These are phyloP conservation scores for Immersiporthe knoxdaviesiana DNA, from an alignment of 2,329 filamentous ascomycete genomes.

Conservation along the genomic window DNA sequence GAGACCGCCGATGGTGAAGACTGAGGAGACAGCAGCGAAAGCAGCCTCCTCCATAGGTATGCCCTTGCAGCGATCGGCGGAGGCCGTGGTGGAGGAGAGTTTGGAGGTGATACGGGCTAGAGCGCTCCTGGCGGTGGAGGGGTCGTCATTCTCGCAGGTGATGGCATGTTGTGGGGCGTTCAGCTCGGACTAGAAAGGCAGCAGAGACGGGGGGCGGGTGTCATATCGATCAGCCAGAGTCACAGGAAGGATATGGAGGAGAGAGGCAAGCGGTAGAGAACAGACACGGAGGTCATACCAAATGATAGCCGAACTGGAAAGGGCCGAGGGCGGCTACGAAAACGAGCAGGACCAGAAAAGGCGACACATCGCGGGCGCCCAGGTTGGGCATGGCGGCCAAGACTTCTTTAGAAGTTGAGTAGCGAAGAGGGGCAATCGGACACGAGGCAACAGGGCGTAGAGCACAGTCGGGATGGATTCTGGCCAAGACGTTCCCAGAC, in stretches of 20 bases:
- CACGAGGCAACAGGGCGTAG: background rate
- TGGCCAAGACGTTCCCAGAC: too few species aligned
- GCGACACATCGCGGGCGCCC: slow-evolving; percentile 62
- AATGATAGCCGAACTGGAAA: slow-evolving; percentile 91
- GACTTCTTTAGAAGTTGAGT: background rate
- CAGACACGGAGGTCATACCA: slow-evolving; percentile 57
- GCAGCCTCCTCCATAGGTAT: slow-evolving; percentile 83
- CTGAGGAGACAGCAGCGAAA: slow-evolving; percentile 85
- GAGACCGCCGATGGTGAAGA: slow-evolving; percentile 89
- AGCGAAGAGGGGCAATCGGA: background rate
- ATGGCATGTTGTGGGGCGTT: slow-evolving; percentile 95
- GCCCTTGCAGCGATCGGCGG: slow-evolving; percentile 67
- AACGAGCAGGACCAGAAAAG: slow-evolving; percentile 78
- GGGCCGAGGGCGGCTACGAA: slow-evolving; percentile 80
- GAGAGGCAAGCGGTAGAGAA: slow-evolving; percentile 68
- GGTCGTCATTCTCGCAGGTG: slow-evolving; percentile 68
- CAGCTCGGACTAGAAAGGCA: slow-evolving; percentile 72
- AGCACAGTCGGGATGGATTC: background rate
- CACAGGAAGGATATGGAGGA: slow-evolving; percentile 80
- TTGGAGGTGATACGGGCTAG: slow-evolving; percentile 37
- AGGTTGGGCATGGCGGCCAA: slow-evolving; percentile 29
- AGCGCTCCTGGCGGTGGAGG: slow-evolving; percentile 50
- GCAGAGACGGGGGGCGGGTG: slow-evolving; percentile 12
- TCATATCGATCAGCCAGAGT: slow-evolving; percentile 57
- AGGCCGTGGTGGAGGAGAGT: slow-evolving; percentile 32